Conservation (phyloP, 148 eudicot species). For the Amaranthus palmeri region DNA sequence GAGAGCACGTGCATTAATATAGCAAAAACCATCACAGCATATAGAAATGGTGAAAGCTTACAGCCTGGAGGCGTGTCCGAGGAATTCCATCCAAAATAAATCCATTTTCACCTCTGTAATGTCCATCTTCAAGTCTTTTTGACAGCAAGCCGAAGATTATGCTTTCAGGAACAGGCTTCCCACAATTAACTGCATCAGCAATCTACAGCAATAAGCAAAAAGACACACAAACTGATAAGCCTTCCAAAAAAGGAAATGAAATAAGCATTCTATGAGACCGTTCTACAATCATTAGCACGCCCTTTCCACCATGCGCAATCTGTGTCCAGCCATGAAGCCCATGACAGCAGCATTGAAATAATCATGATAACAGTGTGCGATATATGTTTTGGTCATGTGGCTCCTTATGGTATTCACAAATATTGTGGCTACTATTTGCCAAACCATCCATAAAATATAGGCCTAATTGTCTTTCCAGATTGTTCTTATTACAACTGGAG, state of each 20-base stretch:
- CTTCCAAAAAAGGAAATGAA: neutral
- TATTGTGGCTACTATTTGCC: neutral
- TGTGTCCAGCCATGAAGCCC: neutral
- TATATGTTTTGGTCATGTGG: neutral
- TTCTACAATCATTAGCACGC: neutral
- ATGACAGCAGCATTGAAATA: neutral
- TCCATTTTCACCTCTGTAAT: conserved; percentile 74
- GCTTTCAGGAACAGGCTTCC: conserved; percentile 84
- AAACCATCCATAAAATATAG: neutral
- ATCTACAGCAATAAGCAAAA: conserved; percentile 33
- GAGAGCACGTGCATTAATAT: neutral
- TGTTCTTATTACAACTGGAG: neutral
- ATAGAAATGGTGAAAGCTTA: conserved; percentile 27
- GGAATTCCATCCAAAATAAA: conserved; percentile 96
- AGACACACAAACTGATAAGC: neutral
- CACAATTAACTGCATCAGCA: conserved; percentile 64
- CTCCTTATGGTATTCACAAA: neutral
- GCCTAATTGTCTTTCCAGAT: neutral
- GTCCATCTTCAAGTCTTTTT: conserved; percentile 83
- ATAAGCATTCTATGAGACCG: neutral
- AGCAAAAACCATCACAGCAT: neutral
- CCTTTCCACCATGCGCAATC: neutral
- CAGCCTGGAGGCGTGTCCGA: conserved; percentile 81
- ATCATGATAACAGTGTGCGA: neutral
- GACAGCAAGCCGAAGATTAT: conserved; percentile 78